These are phyloP conservation scores for Striga hermonthica DNA, from an alignment of 305 asterid species.

Conservation along the genomic window DNA sequence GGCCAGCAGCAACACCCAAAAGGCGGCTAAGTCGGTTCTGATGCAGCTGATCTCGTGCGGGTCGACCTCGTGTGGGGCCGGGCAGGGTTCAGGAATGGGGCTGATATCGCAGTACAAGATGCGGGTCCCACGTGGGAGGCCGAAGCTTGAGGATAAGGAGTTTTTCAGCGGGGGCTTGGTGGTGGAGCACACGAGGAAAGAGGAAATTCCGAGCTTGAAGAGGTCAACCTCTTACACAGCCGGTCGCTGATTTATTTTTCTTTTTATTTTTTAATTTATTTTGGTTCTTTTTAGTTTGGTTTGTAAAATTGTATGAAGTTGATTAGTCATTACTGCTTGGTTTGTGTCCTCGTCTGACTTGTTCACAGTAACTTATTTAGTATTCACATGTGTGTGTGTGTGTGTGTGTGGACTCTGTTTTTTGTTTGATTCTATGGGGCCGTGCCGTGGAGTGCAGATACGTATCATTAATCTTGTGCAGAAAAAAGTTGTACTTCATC, in stretches of 20 bases:
- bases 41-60: slow-evolving; percentile 80
- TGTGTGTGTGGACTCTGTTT: no score
- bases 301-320: no score
- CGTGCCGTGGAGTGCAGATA: no score
- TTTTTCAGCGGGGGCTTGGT: slow-evolving; percentile 78
- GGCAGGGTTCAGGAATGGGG: slow-evolving; percentile 33
- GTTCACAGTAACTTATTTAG: no score
- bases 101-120: slow-evolving; percentile 60
- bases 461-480: no score
- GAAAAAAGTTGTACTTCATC: no score
- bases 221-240: slow-evolving; percentile 80
- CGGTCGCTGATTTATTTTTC: slow-evolving; percentile 39
- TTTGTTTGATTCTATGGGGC: no score
- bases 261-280: no score
- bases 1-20: background rate
- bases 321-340: no score
- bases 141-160: slow-evolving; percentile 53
- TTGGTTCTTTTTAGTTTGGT: no score
- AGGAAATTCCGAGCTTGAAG: slow-evolving; percentile 50
- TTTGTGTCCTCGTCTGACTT: no score
- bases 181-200: slow-evolving; percentile 49
- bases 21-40: slow-evolving; percentile 45
- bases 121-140: slow-evolving; percentile 55
- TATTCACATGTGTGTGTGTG: no score
- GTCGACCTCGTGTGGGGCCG: slow-evolving; percentile 68